Conservation (phyloP, 2,329 filamentous ascomycete species). For the Beauveria medogensis region DNA sequence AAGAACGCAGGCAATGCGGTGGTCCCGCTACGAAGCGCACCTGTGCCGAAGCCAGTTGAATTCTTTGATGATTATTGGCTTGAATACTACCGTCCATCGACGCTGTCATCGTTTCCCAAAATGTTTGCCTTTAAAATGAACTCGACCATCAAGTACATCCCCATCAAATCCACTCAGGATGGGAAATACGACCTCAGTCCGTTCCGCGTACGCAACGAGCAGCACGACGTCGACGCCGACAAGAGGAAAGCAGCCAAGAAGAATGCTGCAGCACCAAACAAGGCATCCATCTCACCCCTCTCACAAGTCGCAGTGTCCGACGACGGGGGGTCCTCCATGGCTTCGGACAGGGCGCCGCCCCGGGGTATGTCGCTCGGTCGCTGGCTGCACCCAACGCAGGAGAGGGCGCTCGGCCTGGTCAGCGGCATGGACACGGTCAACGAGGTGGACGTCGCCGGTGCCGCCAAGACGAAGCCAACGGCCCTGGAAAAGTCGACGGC, state of each 20-base stretch:
- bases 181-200: constrained; percentile 79
- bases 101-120: constrained; percentile 82
- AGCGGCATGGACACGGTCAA: constrained; percentile 14
- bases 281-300: constrained; percentile 31
- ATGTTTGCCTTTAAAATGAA: constrained; percentile 92
- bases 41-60: constrained; percentile 38
- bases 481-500: constrained; percentile 69
- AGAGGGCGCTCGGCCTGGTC: constrained; percentile 20
- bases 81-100: constrained; percentile 87
- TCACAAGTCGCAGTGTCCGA: constrained; percentile 22
- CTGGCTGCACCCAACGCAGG: constrained; percentile 48
- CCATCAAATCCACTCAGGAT: constrained; percentile 62
- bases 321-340: constrained; percentile 32
- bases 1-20: not conserved
- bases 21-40: constrained; percentile 28
- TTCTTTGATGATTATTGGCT: constrained; percentile 93
- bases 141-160: constrained; percentile 76
- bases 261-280: constrained; percentile 54
- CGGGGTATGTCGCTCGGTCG: constrained; percentile 49
- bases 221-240: constrained; percentile 46
- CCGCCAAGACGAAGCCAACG: constrained; percentile 45
- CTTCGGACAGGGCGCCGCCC: constrained; percentile 29
- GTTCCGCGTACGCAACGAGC: constrained; percentile 67
- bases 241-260: constrained; percentile 60
- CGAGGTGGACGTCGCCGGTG: constrained; percentile 16